phyloP scores from a whole-genome alignment of 2,329 filamentous ascomycete genomes.

The Reticulascus tulasneorum region DNA sequence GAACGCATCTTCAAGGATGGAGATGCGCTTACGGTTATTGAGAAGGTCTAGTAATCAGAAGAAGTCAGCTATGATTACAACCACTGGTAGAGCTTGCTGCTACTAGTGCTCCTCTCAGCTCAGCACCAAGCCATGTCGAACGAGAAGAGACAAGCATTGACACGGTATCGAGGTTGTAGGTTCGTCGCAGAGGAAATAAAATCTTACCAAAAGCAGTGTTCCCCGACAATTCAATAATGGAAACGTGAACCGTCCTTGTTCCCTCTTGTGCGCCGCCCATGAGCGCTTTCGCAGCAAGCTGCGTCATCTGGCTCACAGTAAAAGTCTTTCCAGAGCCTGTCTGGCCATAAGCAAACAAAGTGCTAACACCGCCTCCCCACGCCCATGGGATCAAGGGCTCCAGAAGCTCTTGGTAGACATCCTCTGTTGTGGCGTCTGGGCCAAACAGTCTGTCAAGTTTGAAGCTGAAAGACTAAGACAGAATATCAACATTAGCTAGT shows the following conservation, averaged over 20 bases:
- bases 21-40: conserved; percentile 34
- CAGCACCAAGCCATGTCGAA: too few species aligned
- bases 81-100: too few species aligned
- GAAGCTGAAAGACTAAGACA: conserved; percentile 26
- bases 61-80: too few species aligned
- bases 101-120: too few species aligned
- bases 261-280: conserved; percentile 21
- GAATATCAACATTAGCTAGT: neutral
- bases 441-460: conserved; percentile 32
- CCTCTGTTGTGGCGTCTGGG: conserved; percentile 28
- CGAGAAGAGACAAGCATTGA: too few species aligned
- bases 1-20: conserved; percentile 41
- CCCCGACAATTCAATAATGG: conserved; percentile 35
- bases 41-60: conserved; percentile 31
- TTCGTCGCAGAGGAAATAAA: too few species aligned
- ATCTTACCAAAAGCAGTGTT: conserved; percentile 27
- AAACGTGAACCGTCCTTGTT: conserved; percentile 27
- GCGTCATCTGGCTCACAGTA: conserved; percentile 37
- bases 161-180: too few species aligned
- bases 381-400: conserved; percentile 39
- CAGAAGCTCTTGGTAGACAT: conserved; percentile 37
- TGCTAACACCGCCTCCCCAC: conserved; percentile 42
- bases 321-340: conserved; percentile 46
- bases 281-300: conserved; percentile 32
- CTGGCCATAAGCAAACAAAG: conserved; percentile 46